Conservation (phyloP, 2,329 filamentous ascomycete genomes). For the Stachybotrys chartarum region DNA sequence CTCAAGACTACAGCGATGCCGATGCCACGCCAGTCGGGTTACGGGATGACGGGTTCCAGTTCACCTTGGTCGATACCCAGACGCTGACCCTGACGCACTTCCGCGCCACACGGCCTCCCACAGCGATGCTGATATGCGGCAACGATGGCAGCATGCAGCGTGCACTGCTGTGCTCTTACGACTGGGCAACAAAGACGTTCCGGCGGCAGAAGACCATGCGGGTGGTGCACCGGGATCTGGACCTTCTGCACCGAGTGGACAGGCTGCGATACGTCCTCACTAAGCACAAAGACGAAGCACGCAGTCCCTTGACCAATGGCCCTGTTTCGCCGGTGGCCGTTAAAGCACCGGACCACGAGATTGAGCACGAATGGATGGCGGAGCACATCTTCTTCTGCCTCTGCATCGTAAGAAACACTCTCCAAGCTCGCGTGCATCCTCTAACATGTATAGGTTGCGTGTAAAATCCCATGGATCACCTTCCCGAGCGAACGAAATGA, state of each 20-base stretch:
- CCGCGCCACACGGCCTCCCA: slow-evolving; percentile 16
- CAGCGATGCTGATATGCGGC: slow-evolving; percentile 34
- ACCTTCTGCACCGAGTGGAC: slow-evolving; percentile 25
- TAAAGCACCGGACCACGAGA: background rate
- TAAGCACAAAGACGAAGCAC: background rate
- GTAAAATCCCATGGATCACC: background rate
- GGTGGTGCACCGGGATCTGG: slow-evolving; percentile 25
- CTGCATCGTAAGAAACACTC: background rate
- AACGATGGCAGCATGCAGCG: slow-evolving; percentile 37
- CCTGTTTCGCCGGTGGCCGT: no score
- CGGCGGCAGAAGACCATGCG: slow-evolving; percentile 29
- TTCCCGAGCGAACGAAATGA: background rate
- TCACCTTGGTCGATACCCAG: slow-evolving; percentile 32
- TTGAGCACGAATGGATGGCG: background rate
- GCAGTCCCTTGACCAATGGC: background rate
- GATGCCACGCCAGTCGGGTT: no score
- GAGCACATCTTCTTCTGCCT: slow-evolving; percentile 1
- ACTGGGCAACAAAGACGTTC: slow-evolving; percentile 30
- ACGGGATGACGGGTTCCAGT: slow-evolving; percentile 3
- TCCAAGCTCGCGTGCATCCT: background rate
- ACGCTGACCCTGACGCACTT: slow-evolving; percentile 37
- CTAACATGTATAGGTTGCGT: background rate
- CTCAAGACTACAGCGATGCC: background rate
- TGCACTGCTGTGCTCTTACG: slow-evolving; percentile 36
- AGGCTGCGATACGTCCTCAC: background rate